phyloP scores from a whole-genome alignment of 2,329 filamentous ascomycete species.

The Eutypa lata region DNA sequence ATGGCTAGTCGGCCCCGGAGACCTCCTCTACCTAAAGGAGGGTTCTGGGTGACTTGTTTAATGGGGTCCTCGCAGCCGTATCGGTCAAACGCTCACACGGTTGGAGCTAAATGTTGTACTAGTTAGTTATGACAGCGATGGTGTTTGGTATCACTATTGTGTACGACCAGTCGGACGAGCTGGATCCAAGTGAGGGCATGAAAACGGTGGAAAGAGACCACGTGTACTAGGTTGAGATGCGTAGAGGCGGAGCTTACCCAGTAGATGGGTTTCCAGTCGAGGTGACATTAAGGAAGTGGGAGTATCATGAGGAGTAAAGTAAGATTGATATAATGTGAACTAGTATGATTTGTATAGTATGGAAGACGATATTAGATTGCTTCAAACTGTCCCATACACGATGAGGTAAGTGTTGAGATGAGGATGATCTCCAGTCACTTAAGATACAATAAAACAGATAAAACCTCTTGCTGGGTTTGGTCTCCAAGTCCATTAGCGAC shows the following conservation, averaged over 20 bases:
- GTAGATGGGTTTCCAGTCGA: constrained; percentile 10
- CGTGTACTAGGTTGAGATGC: constrained; percentile 19
- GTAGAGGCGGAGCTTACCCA: constrained; percentile 13
- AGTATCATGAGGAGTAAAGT: no score
- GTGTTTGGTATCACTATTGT: constrained; percentile 22
- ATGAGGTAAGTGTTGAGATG: no score
- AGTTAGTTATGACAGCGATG: constrained; percentile 16
- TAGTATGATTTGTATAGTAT: no score
- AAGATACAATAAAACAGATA: no score
- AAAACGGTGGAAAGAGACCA: constrained; percentile 16
- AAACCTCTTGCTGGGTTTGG: no score
- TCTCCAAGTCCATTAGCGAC: no score
- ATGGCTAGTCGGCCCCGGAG: constrained; percentile 30
- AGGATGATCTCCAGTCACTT: no score
- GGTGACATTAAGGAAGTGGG: background rate
- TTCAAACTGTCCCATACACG: no score
- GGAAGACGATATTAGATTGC: no score
- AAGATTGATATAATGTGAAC: no score
- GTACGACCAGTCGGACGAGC: constrained; percentile 26
- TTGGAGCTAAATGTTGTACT: constrained; percentile 23
- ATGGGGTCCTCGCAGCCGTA: constrained; percentile 25
- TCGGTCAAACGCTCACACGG: constrained; percentile 27
- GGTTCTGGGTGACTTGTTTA: constrained; percentile 23
- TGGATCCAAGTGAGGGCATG: constrained; percentile 7
- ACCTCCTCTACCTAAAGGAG: constrained; percentile 19